Evolutionary conservation across 768 basidiomycete genomes (phyloP).

Genomic region (Tricholoma saponaceum): DNA sequence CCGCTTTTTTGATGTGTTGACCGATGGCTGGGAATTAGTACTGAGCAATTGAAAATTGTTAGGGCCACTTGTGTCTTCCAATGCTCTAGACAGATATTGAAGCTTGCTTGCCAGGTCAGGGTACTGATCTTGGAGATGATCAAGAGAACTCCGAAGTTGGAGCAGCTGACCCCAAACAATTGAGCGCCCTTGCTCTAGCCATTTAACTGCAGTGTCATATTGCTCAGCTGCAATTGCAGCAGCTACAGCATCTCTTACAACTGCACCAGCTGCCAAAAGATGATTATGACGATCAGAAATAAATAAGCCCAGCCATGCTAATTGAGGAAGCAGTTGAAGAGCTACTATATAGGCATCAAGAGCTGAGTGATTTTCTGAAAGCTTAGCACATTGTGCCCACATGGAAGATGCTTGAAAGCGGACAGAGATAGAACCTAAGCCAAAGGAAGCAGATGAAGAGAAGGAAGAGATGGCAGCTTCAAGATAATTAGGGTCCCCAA

Average conservation of each 20-base stretch:
- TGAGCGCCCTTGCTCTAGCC: constrained; percentile 28
- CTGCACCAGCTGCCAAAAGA: background rate
- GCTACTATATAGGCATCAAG: constrained; percentile 1
- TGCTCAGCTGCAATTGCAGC: constrained; percentile 18
- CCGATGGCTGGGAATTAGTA: background rate
- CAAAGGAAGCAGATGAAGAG: background rate
- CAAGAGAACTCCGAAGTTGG: constrained; percentile 17
- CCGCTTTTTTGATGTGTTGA: background rate
- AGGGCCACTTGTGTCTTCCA: background rate
- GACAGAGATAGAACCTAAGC: background rate
- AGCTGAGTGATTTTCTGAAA: background rate
- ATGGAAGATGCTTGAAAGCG: background rate
- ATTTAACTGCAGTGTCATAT: constrained; percentile 25
- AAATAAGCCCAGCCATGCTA: background rate
- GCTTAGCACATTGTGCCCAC: background rate
- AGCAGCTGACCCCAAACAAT: constrained; percentile 25
- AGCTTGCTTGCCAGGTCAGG: background rate
- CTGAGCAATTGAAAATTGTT: background rate
- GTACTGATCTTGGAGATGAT: constrained; percentile 5
- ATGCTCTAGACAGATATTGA: background rate
- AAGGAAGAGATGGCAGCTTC: background rate
- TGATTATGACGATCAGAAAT: background rate
- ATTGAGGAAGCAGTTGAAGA: background rate
- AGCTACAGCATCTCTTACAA: constrained; percentile 14
- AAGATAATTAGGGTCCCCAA: background rate